Percentiles rank a stretch among this genome's conserved stretches.
These are phyloP conservation scores for Ilex paraguariensis DNA, from an alignment of 305 asterid genomes.

Conservation along the genomic window DNA sequence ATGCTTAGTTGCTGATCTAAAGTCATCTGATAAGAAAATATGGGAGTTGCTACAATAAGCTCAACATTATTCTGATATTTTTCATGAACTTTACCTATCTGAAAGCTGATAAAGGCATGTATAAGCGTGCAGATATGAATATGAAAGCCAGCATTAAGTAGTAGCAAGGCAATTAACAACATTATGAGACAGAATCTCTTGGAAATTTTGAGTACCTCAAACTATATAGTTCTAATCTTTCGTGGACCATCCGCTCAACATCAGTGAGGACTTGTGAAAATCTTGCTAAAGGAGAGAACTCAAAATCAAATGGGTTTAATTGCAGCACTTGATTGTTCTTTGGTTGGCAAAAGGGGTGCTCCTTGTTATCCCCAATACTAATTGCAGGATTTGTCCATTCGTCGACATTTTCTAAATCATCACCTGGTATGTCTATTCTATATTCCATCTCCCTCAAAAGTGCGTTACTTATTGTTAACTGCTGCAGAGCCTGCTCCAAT, in stretches of 20 bases:
- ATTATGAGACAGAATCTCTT: background rate
- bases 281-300: slow-evolving; percentile 19
- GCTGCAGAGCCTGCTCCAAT: slow-evolving; percentile 40
- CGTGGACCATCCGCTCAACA: slow-evolving; percentile 33
- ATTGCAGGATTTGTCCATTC: slow-evolving; percentile 1
- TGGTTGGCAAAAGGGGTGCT: slow-evolving; percentile 7
- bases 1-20: too few species aligned
- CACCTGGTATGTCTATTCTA: slow-evolving; percentile 22
- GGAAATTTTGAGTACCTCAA: slow-evolving; percentile 39
- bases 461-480: slow-evolving; percentile 43
- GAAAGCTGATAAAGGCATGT: too few species aligned
- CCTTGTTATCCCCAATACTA: slow-evolving; percentile 13
- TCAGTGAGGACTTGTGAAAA: slow-evolving; percentile 30
- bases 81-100: too few species aligned
- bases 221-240: slow-evolving; percentile 39
- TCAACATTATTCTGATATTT: too few species aligned
- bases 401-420: slow-evolving; percentile 20
- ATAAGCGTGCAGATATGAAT: too few species aligned
- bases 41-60: too few species aligned
- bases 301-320: slow-evolving; percentile 12
- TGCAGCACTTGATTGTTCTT: slow-evolving; percentile 10
- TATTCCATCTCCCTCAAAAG: slow-evolving; percentile 38
- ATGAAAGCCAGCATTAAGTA: background rate
- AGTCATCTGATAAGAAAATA: too few species aligned
- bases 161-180: background rate